These are phyloP conservation scores for Hysterium pulicare DNA, from an alignment of 2,329 filamentous ascomycete species.

Conservation along the genomic window DNA sequence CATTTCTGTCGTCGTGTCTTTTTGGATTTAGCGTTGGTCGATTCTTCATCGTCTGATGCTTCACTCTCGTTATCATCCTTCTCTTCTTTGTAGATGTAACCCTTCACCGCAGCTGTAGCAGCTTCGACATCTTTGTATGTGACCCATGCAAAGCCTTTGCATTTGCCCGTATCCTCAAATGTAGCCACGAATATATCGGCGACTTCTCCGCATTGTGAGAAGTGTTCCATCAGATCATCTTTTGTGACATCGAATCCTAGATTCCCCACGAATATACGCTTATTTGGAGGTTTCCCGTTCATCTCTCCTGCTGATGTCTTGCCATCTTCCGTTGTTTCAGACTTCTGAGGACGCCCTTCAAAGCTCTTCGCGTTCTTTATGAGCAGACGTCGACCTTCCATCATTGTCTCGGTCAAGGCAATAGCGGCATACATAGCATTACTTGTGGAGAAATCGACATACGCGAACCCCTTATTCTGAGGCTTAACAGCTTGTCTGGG, in stretches of 20 bases:
- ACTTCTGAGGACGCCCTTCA: slow-evolving; percentile 78
- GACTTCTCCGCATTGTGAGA: slow-evolving; percentile 78
- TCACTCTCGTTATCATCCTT: slow-evolving; percentile 44
- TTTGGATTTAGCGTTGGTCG: slow-evolving; percentile 37
- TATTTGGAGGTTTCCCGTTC: slow-evolving; percentile 62
- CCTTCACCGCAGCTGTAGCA: slow-evolving; percentile 73
- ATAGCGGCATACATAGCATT: slow-evolving; percentile 73
- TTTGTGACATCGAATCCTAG: slow-evolving; percentile 56
- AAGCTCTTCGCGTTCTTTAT: slow-evolving; percentile 93
- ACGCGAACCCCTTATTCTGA: slow-evolving; percentile 91
- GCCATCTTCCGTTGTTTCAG: slow-evolving; percentile 38
- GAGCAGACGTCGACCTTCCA: slow-evolving; percentile 73
- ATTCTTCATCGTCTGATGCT: slow-evolving; percentile 55
- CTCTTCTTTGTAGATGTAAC: slow-evolving; percentile 69
- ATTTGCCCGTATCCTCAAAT: slow-evolving; percentile 95
- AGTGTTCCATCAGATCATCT: slow-evolving; percentile 76
- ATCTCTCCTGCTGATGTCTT: slow-evolving; percentile 30
- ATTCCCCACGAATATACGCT: slow-evolving; percentile 76
- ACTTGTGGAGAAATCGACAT: slow-evolving; percentile 78
- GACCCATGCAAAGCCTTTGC: slow-evolving; percentile 96
- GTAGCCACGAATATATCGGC: slow-evolving; percentile 84
- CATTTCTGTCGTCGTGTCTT: slow-evolving; percentile 56
- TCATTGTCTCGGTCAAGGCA: slow-evolving; percentile 77
- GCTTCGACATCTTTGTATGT: slow-evolving; percentile 78
- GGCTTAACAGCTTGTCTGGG: slow-evolving; percentile 47